phyloP scores from a whole-genome alignment of 1,284 basidiomycete genomes.

The Cerioporus squamosus region DNA sequence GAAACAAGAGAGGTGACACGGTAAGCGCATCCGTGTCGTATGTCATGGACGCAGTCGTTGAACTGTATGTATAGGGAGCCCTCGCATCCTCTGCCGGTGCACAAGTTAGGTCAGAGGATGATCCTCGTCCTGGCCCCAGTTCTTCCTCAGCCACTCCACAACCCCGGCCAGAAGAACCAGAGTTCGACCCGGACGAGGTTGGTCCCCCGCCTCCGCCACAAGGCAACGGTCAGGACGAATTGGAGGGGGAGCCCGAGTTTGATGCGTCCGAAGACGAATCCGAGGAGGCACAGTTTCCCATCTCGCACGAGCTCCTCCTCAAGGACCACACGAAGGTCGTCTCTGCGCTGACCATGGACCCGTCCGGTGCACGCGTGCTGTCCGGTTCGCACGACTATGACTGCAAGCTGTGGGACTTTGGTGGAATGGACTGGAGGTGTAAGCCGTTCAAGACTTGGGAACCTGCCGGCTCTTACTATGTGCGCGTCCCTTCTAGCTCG shows the following conservation, averaged over 20 bases:
- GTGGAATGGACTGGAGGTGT: constrained; percentile 90
- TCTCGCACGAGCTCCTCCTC: constrained; percentile 86
- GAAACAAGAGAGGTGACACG: constrained; percentile 62
- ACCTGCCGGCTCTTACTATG: constrained; percentile 91
- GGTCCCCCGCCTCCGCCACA: constrained; percentile 31
- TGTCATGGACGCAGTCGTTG: neutral
- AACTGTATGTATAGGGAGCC: constrained; percentile 3
- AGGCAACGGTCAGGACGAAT: neutral
- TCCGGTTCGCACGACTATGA: constrained; percentile 97
- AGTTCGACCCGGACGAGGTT: constrained; percentile 42
- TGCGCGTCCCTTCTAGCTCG: constrained; percentile 44
- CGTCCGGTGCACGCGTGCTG: constrained; percentile 89
- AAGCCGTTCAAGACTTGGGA: constrained; percentile 97
- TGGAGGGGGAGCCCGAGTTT: constrained; percentile 62
- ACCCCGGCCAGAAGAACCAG: constrained; percentile 25
- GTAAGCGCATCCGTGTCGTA: constrained; percentile 26
- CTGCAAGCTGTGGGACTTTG: constrained; percentile 99
- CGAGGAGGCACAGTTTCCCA: constrained; percentile 66
- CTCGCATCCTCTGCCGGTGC: constrained; percentile 9
- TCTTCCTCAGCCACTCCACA: constrained; percentile 6
- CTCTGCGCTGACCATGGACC: constrained; percentile 90
- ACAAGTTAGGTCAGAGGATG: constrained; percentile 9
- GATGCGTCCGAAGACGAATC: constrained; percentile 56
- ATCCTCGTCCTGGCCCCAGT: neutral
- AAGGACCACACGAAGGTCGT: constrained; percentile 97